A percentile compares a stretch with the other conserved stretches of the same genome.
Evolutionary conservation across 805 yeast genomes (phyloP).

Genomic region (Metschnikowia cerradonensis): DNA sequence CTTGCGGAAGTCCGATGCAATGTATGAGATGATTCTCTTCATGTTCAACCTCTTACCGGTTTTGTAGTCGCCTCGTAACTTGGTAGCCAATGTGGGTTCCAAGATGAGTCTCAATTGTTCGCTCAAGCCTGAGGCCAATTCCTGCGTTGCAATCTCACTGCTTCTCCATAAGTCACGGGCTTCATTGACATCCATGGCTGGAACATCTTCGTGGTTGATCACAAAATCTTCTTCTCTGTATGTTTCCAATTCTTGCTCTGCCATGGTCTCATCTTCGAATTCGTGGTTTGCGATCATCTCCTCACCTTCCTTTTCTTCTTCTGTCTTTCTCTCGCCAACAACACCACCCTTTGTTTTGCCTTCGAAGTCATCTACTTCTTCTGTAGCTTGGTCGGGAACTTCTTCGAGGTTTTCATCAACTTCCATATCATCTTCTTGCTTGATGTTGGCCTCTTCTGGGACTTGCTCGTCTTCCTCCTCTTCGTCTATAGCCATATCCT

Average conservation of each 20-base stretch:
- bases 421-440: constrained; percentile 25
- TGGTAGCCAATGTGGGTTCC: constrained; percentile 96
- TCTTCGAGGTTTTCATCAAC: constrained; percentile 28
- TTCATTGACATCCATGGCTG: constrained; percentile 54
- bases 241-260: constrained; percentile 13
- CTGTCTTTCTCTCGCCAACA: constrained; percentile 44
- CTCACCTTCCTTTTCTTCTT: constrained; percentile 16
- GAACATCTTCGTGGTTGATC: constrained; percentile 25
- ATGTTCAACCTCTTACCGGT: constrained; percentile 95
- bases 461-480: constrained; percentile 34
- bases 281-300: constrained; percentile 21
- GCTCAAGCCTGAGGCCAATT: constrained; percentile 78
- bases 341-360: constrained; percentile 50
- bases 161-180: constrained; percentile 78
- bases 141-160: constrained; percentile 83
- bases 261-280: constrained; percentile 21
- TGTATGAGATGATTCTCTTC: constrained; percentile 96
- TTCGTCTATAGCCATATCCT: constrained; percentile 79
- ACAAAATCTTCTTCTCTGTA: constrained; percentile 16
- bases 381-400: constrained; percentile 21
- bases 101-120: constrained; percentile 90
- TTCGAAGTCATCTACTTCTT: constrained; percentile 39
- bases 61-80: constrained; percentile 90
- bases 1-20: constrained; percentile 94
- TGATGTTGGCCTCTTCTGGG: constrained; percentile 23